Conservation (phyloP, 495 filamentous ascomycete species). For the Annulohypoxylon maeteangense region DNA sequence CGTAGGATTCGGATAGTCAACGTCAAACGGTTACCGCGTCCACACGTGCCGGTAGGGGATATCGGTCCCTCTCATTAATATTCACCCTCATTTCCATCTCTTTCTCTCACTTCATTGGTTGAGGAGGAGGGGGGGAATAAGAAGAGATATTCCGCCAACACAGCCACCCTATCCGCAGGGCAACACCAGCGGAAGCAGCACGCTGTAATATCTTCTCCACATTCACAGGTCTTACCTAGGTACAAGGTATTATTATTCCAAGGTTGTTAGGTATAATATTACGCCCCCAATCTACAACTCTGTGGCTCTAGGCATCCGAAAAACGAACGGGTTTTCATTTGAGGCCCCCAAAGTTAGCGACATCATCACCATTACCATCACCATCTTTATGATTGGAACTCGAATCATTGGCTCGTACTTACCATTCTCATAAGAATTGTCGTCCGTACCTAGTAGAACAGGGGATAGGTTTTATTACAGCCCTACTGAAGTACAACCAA, state of each 20-base stretch:
- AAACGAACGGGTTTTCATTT: conserved; percentile 10
- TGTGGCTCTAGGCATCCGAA: neutral
- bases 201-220: conserved; percentile 31
- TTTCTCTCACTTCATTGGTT: conserved; percentile 18
- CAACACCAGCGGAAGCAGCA: conserved; percentile 16
- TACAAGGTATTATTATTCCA: no score
- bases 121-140: neutral
- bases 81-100: conserved; percentile 19
- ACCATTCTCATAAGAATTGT: neutral
- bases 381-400: neutral
- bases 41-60: conserved; percentile 33
- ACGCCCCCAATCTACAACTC: conserved; percentile 27
- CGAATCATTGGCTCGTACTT: conserved; percentile 14
- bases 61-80: conserved; percentile 18
- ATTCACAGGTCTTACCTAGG: conserved; percentile 5
- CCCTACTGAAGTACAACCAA: conserved; percentile 11
- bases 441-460: neutral
- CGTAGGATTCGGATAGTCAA: conserved; percentile 17
- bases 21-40: conserved; percentile 1
- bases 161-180: conserved; percentile 33
- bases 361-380: neutral
- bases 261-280: no score
- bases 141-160: conserved; percentile 26
- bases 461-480: neutral
- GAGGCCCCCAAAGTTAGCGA: conserved; percentile 12